A percentile compares a stretch with the other conserved stretches of the same genome.
Evolutionary conservation across 768 basidiomycete species (phyloP).

Genomic region (Rubroboletus satanas): DNA sequence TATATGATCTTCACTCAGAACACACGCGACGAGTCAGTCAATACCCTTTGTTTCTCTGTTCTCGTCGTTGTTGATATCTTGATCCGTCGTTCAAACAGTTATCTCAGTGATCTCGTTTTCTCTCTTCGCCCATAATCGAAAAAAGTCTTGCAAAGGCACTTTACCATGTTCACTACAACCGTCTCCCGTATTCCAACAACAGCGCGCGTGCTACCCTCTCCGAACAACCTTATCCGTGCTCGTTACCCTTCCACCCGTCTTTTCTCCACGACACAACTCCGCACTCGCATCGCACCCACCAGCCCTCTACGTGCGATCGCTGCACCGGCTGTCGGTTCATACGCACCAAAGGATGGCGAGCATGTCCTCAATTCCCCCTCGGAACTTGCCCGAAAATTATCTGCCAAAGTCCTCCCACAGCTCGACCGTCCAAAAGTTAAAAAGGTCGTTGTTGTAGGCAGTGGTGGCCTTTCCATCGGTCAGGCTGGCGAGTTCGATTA

Average conservation of each 20-base stretch:
- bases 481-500: conserved; percentile 99
- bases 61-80: neutral
- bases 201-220: conserved; percentile 9
- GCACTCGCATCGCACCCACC: conserved; percentile 42
- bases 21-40: conserved; percentile 34
- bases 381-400: conserved; percentile 88
- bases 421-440: conserved; percentile 87
- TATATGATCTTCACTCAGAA: conserved; percentile 33
- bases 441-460: conserved; percentile 94
- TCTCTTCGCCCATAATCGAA: conserved; percentile 22
- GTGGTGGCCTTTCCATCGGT: conserved; percentile 93
- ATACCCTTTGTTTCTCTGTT: neutral
- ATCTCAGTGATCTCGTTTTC: conserved; percentile 32
- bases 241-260: conserved; percentile 35
- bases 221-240: conserved; percentile 15
- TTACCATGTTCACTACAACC: conserved; percentile 10
- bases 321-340: conserved; percentile 71
- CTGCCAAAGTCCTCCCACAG: conserved; percentile 90
- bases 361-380: conserved; percentile 90
- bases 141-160: neutral
- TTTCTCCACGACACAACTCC: conserved; percentile 47
- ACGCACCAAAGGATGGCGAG: conserved; percentile 57
- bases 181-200: conserved; percentile 13
- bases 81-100: conserved; percentile 11
- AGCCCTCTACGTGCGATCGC: conserved; percentile 62